A percentile compares a stretch with the other conserved stretches of the same genome.
phyloP scores from a whole-genome alignment of 352 stramenopile genomes.

The Phytophthora pini region DNA sequence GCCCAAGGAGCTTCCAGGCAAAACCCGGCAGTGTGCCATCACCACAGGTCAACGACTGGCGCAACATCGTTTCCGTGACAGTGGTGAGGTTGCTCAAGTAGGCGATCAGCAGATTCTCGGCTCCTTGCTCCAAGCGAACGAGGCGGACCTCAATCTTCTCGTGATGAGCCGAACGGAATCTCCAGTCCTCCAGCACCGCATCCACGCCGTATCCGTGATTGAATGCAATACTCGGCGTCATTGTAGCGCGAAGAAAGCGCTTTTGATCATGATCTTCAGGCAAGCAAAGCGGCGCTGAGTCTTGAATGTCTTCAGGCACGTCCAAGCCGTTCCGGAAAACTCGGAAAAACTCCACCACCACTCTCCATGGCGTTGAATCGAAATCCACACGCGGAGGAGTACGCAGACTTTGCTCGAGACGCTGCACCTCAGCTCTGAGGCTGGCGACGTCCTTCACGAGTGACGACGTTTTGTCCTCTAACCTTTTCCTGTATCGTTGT shows the following conservation, averaged over 20 bases:
- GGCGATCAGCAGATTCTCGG: neutral
- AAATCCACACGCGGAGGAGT: neutral
- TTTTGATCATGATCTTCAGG: neutral
- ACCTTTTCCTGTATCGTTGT: constrained; percentile 4
- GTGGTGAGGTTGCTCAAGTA: neutral
- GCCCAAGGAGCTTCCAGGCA: neutral
- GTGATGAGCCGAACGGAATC: neutral
- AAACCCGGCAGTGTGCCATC: neutral
- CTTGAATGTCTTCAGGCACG: neutral
- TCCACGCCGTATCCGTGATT: neutral
- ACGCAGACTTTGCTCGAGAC: neutral
- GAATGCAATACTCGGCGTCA: neutral
- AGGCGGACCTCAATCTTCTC: neutral
- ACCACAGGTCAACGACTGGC: neutral
- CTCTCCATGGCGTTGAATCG: neutral
- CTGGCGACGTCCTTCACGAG: neutral
- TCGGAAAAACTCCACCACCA: constrained; percentile 5
- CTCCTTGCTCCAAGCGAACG: neutral
- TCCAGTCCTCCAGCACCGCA: neutral
- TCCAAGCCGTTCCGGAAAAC: neutral
- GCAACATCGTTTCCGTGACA: constrained; percentile 2
- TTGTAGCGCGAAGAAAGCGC: neutral
- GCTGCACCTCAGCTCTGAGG: neutral
- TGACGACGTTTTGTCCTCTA: neutral
- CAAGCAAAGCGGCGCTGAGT: too few relatives aligned